Conservation (phyloP, 257 asterid species). For the Leonotis leonurus region DNA sequence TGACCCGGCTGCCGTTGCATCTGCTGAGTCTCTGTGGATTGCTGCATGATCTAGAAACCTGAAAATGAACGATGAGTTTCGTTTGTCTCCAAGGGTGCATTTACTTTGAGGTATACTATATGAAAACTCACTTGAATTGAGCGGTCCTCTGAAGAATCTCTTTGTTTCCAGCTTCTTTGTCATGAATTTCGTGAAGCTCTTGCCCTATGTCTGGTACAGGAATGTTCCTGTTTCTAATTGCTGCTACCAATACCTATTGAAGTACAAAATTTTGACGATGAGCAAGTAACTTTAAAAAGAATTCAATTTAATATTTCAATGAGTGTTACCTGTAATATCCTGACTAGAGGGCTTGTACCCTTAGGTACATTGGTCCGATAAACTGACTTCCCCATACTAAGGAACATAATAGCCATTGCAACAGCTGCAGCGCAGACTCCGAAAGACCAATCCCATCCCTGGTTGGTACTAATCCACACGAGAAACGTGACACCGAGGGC, state of each 20-base stretch:
- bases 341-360: conserved; percentile 48
- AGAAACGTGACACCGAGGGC: conserved; percentile 58
- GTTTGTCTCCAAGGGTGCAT: neutral
- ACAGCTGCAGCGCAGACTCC: conserved; percentile 50
- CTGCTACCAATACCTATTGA: conserved; percentile 61
- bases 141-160: conserved; percentile 58
- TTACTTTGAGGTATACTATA: too few species aligned
- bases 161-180: conserved; percentile 33
- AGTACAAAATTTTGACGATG: neutral
- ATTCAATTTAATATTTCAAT: too few species aligned
- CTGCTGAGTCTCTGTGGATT: conserved; percentile 18
- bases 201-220: conserved; percentile 34
- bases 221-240: conserved; percentile 41
- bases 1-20: conserved; percentile 19
- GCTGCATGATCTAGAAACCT: conserved; percentile 69
- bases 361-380: conserved; percentile 44
- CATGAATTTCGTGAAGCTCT: conserved; percentile 44
- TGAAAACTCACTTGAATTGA: conserved; percentile 46
- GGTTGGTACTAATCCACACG: conserved; percentile 62
- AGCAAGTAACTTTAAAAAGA: neutral
- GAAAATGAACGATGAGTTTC: neutral
- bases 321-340: conserved; percentile 40
- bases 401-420: conserved; percentile 31
- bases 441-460: conserved; percentile 80
- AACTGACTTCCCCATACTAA: conserved; percentile 42